These are phyloP conservation scores for Scheffersomyces segobiensis DNA, from an alignment of 1,139 yeast species.

Conservation along the genomic window DNA sequence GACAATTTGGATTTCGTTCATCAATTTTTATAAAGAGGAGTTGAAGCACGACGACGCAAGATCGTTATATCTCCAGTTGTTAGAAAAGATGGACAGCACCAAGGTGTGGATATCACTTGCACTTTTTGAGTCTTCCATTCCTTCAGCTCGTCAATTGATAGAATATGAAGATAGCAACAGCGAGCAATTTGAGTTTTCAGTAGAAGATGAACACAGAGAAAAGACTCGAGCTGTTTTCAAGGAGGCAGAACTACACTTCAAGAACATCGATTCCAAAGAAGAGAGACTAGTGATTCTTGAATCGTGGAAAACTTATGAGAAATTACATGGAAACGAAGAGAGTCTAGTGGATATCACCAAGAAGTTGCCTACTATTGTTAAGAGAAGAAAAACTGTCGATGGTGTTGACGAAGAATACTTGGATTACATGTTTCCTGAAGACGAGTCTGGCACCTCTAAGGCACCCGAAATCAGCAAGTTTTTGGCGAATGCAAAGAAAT, in stretches of 20 bases:
- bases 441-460: slow-evolving; percentile 26
- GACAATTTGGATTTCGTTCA: slow-evolving; percentile 47
- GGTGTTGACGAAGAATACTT: slow-evolving; percentile 56
- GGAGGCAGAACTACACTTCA: slow-evolving; percentile 51
- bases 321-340: slow-evolving; percentile 54
- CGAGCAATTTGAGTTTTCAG: slow-evolving; percentile 51
- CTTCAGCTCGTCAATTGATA: slow-evolving; percentile 52
- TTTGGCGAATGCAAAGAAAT: slow-evolving; percentile 62
- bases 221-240: slow-evolving; percentile 59
- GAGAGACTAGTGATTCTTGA: slow-evolving; percentile 58
- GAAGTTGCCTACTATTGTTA: slow-evolving; percentile 60
- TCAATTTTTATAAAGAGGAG: slow-evolving; percentile 62
- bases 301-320: slow-evolving; percentile 68
- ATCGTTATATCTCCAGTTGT: slow-evolving; percentile 44
- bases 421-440: slow-evolving; percentile 72
- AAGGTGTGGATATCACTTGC: slow-evolving; percentile 70
- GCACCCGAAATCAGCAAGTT: slow-evolving; percentile 47
- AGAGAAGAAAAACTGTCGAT: slow-evolving; percentile 42
- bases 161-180: slow-evolving; percentile 35
- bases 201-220: slow-evolving; percentile 52
- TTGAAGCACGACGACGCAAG: slow-evolving; percentile 60
- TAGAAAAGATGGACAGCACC: slow-evolving; percentile 33
- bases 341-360: slow-evolving; percentile 35
- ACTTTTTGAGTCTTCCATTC: slow-evolving; percentile 68
- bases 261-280: slow-evolving; percentile 33